A percentile compares a stretch with the other conserved stretches of the same genome.
These are phyloP conservation scores for Mycena amicta DNA, from an alignment of 768 basidiomycete genomes.

Conservation along the genomic window DNA sequence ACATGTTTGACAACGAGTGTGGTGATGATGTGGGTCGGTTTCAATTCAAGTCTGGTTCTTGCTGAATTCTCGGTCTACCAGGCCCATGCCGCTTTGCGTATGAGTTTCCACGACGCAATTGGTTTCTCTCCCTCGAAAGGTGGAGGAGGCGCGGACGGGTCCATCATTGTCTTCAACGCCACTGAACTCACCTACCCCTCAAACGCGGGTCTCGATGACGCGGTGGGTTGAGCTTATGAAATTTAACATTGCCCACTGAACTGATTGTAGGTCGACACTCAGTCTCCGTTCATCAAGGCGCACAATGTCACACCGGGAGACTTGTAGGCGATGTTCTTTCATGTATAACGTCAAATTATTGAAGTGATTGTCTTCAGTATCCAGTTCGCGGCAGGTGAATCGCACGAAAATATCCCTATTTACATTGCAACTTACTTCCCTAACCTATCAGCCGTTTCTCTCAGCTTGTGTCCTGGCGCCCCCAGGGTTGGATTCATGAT, in stretches of 20 bases:
- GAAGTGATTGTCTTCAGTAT: conserved; percentile 18
- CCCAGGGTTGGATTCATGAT: conserved; percentile 32
- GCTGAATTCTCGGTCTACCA: conserved; percentile 26
- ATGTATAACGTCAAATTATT: neutral
- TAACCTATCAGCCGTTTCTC: conserved; percentile 32
- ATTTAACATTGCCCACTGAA: neutral
- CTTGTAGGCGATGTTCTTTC: conserved; percentile 22
- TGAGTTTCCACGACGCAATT: conserved; percentile 25
- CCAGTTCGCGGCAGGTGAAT: conserved; percentile 30
- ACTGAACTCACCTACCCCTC: conserved; percentile 32
- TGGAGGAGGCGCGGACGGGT: conserved; percentile 29
- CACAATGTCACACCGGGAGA: conserved; percentile 31
- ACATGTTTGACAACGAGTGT: conserved; percentile 34
- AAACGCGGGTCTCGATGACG: conserved; percentile 34
- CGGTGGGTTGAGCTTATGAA: conserved; percentile 2
- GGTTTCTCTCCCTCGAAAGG: conserved; percentile 21
- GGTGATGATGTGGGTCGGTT: too few relatives aligned
- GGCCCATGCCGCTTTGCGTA: conserved; percentile 10
- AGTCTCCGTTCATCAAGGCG: conserved; percentile 26
- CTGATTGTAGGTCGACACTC: conserved; percentile 9
- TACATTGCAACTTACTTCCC: too few relatives aligned
- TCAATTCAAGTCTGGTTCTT: conserved; percentile 28
- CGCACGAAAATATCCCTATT: too few relatives aligned
- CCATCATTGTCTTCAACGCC: conserved; percentile 34
- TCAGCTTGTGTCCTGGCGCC: conserved; percentile 36